Conservation (phyloP, 2,329 filamentous ascomycete species). For the Septoria petroselini region DNA sequence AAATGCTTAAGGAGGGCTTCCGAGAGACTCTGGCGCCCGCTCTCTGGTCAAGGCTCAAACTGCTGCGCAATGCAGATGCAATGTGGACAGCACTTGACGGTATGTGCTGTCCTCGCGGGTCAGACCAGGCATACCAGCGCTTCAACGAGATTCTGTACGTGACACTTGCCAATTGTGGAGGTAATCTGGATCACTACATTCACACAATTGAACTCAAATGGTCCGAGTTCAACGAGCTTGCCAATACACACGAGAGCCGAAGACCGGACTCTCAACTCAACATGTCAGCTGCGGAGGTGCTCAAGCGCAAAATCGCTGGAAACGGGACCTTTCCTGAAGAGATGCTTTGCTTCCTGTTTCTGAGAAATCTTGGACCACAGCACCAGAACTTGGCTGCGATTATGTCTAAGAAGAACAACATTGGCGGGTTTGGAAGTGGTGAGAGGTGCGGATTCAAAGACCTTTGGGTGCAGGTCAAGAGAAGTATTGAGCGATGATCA, state of each 20-base stretch:
- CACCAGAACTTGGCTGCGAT: conserved; percentile 28
- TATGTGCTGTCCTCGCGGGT: conserved; percentile 33
- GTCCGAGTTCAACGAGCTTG: conserved; percentile 29
- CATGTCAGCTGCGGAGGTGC: conserved; percentile 13
- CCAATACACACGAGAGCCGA: conserved; percentile 21
- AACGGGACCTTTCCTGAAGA: conserved; percentile 31
- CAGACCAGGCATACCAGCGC: conserved; percentile 29
- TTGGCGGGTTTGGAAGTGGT: conserved; percentile 36
- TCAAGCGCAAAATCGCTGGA: conserved; percentile 17
- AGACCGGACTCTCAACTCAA: conserved; percentile 15
- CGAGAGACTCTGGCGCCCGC: conserved; percentile 27
- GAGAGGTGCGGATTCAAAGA: conserved; percentile 32
- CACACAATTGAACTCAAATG: conserved; percentile 30
- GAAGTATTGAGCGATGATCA: conserved; percentile 22
- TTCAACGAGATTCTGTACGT: conserved; percentile 30
- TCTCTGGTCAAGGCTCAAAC: conserved; percentile 30
- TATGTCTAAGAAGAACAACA: conserved; percentile 33
- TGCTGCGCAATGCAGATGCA: conserved; percentile 25
- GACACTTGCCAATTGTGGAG: conserved; percentile 27
- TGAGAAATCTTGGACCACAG: conserved; percentile 30
- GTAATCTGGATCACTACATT: conserved; percentile 31
- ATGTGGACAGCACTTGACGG: conserved; percentile 34
- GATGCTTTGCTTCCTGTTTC: conserved; percentile 34
- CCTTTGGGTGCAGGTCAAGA: conserved; percentile 28
- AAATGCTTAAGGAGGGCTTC: conserved; percentile 29